Evolutionary conservation across 164 flowering plant species (phyloP).

Genomic region (Vitis amurensis): DNA sequence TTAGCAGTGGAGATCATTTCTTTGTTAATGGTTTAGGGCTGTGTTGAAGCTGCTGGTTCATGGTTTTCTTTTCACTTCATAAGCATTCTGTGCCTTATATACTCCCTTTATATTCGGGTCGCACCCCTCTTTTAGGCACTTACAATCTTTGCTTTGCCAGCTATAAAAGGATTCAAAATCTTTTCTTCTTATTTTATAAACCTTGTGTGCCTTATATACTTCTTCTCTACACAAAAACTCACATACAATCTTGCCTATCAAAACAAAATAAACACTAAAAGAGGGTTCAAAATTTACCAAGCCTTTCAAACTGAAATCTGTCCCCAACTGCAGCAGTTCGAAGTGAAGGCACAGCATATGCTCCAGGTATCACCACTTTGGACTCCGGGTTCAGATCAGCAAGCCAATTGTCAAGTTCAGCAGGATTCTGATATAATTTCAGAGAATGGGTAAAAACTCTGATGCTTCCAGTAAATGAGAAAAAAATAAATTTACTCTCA

Average conservation of each 20-base stretch:
- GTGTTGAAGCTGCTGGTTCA: too few relatives aligned
- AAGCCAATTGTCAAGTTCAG: slow-evolving; percentile 87
- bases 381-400: slow-evolving; percentile 77
- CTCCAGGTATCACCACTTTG: slow-evolving; percentile 65
- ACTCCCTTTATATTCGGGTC: too few relatives aligned
- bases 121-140: too few relatives aligned
- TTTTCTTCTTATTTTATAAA: too few relatives aligned
- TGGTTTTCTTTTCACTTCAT: too few relatives aligned
- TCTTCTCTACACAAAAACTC: too few relatives aligned
- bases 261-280: neutral
- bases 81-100: too few relatives aligned
- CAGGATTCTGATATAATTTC: slow-evolving; percentile 66
- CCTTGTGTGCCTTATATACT: too few relatives aligned
- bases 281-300: slow-evolving; percentile 52
- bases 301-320: slow-evolving; percentile 90
- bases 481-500: neutral
- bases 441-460: neutral
- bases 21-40: too few relatives aligned
- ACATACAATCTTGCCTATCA: neutral
- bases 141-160: too few relatives aligned
- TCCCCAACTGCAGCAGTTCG: slow-evolving; percentile 60
- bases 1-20: too few relatives aligned
- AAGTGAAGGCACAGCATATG: slow-evolving; percentile 71
- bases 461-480: neutral
- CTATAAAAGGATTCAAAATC: too few relatives aligned